These are phyloP conservation scores for Coemansia interrupta DNA, from an alignment of 192 early-diverging fungal species.

Conservation along the genomic window DNA sequence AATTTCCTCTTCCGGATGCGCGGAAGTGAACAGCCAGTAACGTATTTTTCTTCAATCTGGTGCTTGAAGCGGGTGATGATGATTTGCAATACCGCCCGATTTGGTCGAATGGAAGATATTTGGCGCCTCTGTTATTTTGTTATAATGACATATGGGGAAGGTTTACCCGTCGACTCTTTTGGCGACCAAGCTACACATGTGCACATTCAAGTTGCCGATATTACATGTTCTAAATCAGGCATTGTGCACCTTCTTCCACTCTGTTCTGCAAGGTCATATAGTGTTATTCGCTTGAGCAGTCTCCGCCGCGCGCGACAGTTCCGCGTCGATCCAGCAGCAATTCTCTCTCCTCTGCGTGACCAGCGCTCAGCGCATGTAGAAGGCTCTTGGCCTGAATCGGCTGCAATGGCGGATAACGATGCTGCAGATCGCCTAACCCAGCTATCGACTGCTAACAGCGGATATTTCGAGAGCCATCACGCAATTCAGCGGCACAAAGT, in stretches of 20 bases:
- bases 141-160: too few species aligned
- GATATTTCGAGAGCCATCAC: slow-evolving; percentile 40
- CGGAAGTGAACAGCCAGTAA: slow-evolving; percentile 9
- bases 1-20: background rate
- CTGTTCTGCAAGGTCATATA: background rate
- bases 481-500: slow-evolving; percentile 50
- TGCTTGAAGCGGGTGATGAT: too few species aligned
- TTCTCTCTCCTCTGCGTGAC: slow-evolving; percentile 8
- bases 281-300: slow-evolving; percentile 37
- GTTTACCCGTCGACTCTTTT: too few species aligned
- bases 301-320: slow-evolving; percentile 27
- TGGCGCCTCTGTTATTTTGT: too few species aligned
- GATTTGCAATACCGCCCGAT: too few species aligned
- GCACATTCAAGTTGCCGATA: too few species aligned
- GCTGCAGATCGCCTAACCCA: slow-evolving; percentile 28
- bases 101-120: too few species aligned
- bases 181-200: too few species aligned
- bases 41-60: slow-evolving; percentile 1
- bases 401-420: slow-evolving; percentile 25
- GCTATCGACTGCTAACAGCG: slow-evolving; percentile 33
- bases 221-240: too few species aligned
- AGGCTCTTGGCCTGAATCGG: slow-evolving; percentile 6
- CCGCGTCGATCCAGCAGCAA: background rate
- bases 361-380: slow-evolving; percentile 11
- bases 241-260: too few species aligned